A percentile compares a stretch with the other conserved stretches of the same genome.
phyloP scores from a whole-genome alignment of 2,329 filamentous ascomycete genomes.

The Westerdykella sp. region DNA sequence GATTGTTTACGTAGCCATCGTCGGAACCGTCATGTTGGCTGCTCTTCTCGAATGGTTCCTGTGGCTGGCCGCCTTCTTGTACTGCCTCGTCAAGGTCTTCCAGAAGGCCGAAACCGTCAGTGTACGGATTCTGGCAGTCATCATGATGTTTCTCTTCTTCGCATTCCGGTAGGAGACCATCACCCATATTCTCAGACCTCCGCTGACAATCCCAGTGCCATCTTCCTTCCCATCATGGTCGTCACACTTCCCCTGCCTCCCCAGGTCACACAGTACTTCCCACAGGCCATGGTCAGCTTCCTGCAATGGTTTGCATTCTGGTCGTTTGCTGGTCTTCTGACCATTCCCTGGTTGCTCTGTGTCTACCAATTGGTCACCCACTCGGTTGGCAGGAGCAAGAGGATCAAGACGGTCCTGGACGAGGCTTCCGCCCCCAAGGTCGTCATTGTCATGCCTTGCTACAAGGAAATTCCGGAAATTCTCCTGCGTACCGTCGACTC shows the following conservation, averaged over 20 bases:
- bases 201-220: conserved; percentile 50
- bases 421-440: conserved; percentile 85
- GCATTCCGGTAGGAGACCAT: conserved; percentile 56
- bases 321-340: conserved; percentile 78
- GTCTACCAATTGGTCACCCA: conserved; percentile 87
- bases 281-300: conserved; percentile 58
- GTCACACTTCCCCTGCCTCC: conserved; percentile 80
- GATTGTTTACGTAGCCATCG: conserved; percentile 79
- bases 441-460: conserved; percentile 94
- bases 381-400: conserved; percentile 71
- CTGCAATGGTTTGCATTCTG: conserved; percentile 96
- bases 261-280: conserved; percentile 67
- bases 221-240: conserved; percentile 91
- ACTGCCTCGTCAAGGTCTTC: conserved; percentile 84
- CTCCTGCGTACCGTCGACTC: conserved; percentile 84
- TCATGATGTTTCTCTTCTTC: conserved; percentile 70
- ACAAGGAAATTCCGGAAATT: conserved; percentile 81
- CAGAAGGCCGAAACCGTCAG: conserved; percentile 85
- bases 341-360: conserved; percentile 87
- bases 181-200: too few species aligned
- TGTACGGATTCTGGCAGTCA: conserved; percentile 67
- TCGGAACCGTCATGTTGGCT: conserved; percentile 74
- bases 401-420: conserved; percentile 78
- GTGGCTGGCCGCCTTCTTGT: conserved; percentile 89
- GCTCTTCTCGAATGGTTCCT: conserved; percentile 90